These are phyloP conservation scores for Neonectria magnoliae DNA, from an alignment of 2,329 filamentous ascomycete species.

Conservation along the genomic window DNA sequence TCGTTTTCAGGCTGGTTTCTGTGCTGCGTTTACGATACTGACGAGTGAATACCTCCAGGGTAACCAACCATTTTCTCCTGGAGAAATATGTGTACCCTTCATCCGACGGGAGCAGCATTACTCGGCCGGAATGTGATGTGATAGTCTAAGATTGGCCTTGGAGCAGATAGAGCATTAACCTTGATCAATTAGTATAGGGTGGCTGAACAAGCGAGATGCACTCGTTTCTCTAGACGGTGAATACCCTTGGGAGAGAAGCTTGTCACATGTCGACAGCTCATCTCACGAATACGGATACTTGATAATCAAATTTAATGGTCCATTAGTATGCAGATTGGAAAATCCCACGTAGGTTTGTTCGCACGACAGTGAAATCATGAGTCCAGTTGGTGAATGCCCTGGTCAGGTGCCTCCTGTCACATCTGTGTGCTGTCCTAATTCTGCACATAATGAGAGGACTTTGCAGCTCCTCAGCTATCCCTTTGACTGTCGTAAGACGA, in stretches of 20 bases:
- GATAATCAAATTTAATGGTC: not conserved
- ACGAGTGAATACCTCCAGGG: not conserved
- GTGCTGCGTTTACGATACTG: not conserved
- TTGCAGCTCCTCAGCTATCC: not conserved
- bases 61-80: not conserved
- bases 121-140: not conserved
- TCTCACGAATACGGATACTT: not conserved
- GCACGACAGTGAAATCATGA: not conserved
- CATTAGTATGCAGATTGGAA: not conserved
- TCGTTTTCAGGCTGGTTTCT: not conserved
- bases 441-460: not conserved
- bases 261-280: not conserved
- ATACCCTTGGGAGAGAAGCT: not conserved
- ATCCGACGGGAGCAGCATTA: not conserved
- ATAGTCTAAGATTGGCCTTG: not conserved
- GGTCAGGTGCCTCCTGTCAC: not conserved
- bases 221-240: not conserved
- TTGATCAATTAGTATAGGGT: not conserved
- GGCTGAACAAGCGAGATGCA: not conserved
- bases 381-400: not conserved
- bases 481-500: too few species aligned
- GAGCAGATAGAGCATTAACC: not conserved
- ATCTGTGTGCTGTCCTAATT: not conserved
- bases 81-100: not conserved
- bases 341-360: not conserved